Evolutionary conservation across 2,329 filamentous ascomycete species (phyloP), one percentile per base, ranked within the genome.

Genomic region (Leptosphaerulina australis): DNA sequence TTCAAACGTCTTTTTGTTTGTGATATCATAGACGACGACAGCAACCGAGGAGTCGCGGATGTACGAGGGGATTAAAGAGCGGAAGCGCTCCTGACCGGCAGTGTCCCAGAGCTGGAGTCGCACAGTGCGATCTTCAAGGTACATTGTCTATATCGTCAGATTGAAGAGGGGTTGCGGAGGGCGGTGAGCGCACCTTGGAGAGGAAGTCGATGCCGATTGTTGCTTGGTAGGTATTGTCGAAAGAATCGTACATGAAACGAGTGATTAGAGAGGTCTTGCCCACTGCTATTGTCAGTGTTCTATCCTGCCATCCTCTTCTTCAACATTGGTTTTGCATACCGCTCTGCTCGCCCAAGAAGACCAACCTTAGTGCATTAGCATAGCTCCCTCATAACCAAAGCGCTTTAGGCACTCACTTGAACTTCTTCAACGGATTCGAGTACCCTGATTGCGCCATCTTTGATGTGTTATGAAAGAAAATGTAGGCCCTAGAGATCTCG

Each of bases 181-280:
- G 43, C 21, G 30, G 44, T 20, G 38, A 35, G 48, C 62, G 50
- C 81, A 90, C 91, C 88, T 99, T 99, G 70, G 92, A 97, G 63
- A 99, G 85, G 73, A 99, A 99, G 78, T 99, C 94, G 79, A 99
- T 99, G 70, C 94, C 94, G 71, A 99, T 97, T 29, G 94, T 99
- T 50, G 94, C 94, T 78, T 99, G 94, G 79, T 99, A 99, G 82
- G 93, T 97, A 79, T 96, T 97, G 81, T 99, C 94, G 81, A 99
- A 99, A 37, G 94, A 97, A 77, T 99, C 94, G 82, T 99, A 99
- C 94, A 99, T 99, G 82, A 99, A 99, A 60, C 94, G 88, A 62
- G 94, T 99, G 74, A 99, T 99, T 67, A 99, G 80, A 56, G 94
- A 99, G 24, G 94, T 99, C 81, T 99, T 99, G 73, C 94, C 94